A percentile compares a stretch with the other conserved stretches of the same genome.
phyloP scores from a whole-genome alignment of 2,329 filamentous ascomycete genomes.

The Capronia epimyces region DNA sequence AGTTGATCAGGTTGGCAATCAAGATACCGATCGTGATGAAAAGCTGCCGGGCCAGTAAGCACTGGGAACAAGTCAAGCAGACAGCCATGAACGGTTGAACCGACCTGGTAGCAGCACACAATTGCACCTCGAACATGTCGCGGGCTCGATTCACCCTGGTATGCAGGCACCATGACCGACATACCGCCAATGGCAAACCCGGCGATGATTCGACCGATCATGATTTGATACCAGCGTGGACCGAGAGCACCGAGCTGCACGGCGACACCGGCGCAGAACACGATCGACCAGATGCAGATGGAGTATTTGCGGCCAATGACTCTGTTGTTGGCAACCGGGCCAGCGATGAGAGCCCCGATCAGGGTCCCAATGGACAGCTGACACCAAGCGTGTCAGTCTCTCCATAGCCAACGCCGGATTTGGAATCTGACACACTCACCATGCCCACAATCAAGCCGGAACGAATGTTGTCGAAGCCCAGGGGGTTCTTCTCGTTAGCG shows the following conservation, averaged over 20 bases:
- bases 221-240: constrained; percentile 42
- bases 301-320: constrained; percentile 43
- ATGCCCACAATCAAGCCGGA: constrained; percentile 41
- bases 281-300: constrained; percentile 41
- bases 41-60: constrained; percentile 27
- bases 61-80: neutral
- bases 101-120: constrained; percentile 41
- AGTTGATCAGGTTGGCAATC: constrained; percentile 47
- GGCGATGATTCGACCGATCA: constrained; percentile 44
- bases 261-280: constrained; percentile 44
- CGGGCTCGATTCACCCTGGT: constrained; percentile 45
- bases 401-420: neutral
- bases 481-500: constrained; percentile 34
- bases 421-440: constrained; percentile 29
- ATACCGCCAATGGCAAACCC: constrained; percentile 46
- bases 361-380: constrained; percentile 42
- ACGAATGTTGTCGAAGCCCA: constrained; percentile 40
- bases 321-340: constrained; percentile 33
- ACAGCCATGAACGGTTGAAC: neutral
- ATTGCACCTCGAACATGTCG: constrained; percentile 46
- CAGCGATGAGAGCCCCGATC: constrained; percentile 40
- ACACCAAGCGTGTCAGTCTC: neutral
- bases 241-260: constrained; percentile 41
- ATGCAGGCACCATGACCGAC: constrained; percentile 45
- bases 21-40: constrained; percentile 49